Evolutionary conservation across 176 grass and related monocot species (phyloP), one percentile per base, ranked within the genome.

Genomic region (Alopecurus myosuroides): DNA sequence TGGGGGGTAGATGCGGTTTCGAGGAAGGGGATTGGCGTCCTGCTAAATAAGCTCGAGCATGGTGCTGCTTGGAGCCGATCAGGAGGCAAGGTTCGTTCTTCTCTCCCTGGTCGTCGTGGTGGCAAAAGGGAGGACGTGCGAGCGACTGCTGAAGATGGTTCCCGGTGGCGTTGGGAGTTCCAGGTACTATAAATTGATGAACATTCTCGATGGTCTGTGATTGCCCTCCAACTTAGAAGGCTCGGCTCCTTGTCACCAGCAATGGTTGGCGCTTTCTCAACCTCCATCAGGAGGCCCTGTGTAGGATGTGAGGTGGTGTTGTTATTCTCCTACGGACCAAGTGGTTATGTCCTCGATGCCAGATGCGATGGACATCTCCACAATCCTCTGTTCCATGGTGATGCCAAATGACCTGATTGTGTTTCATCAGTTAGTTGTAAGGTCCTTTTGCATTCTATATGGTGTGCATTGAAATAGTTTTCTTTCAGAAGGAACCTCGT

Each of bases 91-190:
- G 9, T 56, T 55, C 0, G 7, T n/a, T 55, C 7, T 55, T 55
- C 40, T 42, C 40, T 53, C 20, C 52, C 22, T 55, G 20, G 2
- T 55, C 6, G 19, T 1, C 50, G 3, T n/a, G 52, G 20, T 55
- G 19, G 20, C 7, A 1, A 2, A n/a, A n/a, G 22, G 8, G 52
- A 56, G 52, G 22, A 3, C 7, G 50, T 2, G 7, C 6, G 19
- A 22, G 50, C 1, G 20, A 7, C 2, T 9, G 50, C 19, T 53
- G 22, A 56, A 56, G 22, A 23, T 10, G 8, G 22, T 0, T 23
- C 22, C 3, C 0, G 2, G 22, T 22, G 0, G 0, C 9, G 7
- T 22, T 56, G 0, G 20, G 9, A 3, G 7, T 56, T 23, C 2
- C 3, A 23, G 22, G 11, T n/a, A 56, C 8, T 23, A 22, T 2